A percentile compares a stretch with the other conserved stretches of the same genome.
Conservation (phyloP, 2,329 filamentous ascomycete species). For the Fusarium falciforme region DNA sequence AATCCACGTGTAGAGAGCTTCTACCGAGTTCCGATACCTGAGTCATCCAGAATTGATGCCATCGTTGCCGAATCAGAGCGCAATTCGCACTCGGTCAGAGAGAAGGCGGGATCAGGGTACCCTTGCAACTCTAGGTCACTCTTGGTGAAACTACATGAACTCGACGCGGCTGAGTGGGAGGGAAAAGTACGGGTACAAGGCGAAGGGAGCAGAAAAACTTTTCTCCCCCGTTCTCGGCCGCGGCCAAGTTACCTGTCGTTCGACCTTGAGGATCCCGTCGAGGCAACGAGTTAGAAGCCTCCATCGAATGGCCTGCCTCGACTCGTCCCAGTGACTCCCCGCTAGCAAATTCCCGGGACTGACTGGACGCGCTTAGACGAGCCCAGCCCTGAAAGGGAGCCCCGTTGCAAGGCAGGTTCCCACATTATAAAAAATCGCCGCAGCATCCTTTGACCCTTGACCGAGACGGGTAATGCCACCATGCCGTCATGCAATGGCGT, state of each 20-base stretch:
- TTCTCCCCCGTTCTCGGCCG: constrained; percentile 37
- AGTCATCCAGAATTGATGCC: constrained; percentile 33
- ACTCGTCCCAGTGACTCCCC: constrained; percentile 18
- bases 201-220: constrained; percentile 26
- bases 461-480: constrained; percentile 41
- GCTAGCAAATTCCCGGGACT: constrained; percentile 19
- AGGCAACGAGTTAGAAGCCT: constrained; percentile 18
- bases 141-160: constrained; percentile 19
- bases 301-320: constrained; percentile 16
- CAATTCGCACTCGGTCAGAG: constrained; percentile 1
- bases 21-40: constrained; percentile 42
- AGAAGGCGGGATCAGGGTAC: constrained; percentile 22
- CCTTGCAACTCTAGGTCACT: constrained; percentile 31
- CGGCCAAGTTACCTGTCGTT: constrained; percentile 16
- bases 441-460: constrained; percentile 25
- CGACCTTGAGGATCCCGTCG: constrained; percentile 2
- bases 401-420: constrained; percentile 21
- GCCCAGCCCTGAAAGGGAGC: constrained; percentile 30
- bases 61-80: constrained; percentile 30
- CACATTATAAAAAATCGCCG: constrained; percentile 13
- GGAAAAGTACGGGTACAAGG: neutral
- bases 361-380: constrained; percentile 9
- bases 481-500: constrained; percentile 45
- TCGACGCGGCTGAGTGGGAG: constrained; percentile 11
- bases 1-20: constrained; percentile 27